phyloP scores from a whole-genome alignment of 2,329 filamentous ascomycete genomes.

The Neopestalotiopsis sp. region DNA sequence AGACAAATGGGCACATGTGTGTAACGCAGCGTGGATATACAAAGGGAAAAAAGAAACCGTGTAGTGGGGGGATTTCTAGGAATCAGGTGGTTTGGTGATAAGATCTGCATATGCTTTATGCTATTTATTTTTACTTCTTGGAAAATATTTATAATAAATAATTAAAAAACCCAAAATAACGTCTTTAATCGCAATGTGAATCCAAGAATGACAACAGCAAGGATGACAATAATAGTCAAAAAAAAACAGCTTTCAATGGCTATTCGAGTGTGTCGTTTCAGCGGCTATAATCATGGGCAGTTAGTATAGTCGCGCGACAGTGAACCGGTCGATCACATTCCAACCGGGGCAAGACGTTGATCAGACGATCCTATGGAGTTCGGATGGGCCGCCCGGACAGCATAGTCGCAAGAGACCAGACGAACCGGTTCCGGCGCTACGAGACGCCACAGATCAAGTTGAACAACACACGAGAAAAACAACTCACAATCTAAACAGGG shows the following conservation, averaged over 20 bases:
- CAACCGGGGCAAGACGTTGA: not conserved
- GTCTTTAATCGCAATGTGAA: not conserved
- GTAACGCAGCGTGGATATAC: not conserved
- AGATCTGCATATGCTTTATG: not conserved
- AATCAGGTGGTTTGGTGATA: not conserved
- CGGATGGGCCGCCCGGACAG: not conserved
- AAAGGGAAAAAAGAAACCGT: not conserved
- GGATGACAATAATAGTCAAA: too few relatives aligned
- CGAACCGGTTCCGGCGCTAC: not conserved
- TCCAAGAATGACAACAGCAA: not conserved
- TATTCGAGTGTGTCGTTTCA: too few relatives aligned
- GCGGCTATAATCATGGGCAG: not conserved
- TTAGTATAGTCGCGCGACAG: not conserved
- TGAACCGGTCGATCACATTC: not conserved
- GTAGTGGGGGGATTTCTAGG: not conserved
- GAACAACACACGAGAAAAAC: not conserved
- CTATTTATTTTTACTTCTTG: not conserved
- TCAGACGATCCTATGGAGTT: not conserved
- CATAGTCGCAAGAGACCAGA: not conserved
- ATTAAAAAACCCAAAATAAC: not conserved
- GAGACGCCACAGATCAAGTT: not conserved
- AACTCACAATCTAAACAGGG: not conserved
- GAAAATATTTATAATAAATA: slow-evolving; percentile 5
- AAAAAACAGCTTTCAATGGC: not conserved
- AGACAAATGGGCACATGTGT: not conserved